A percentile compares a stretch with the other conserved stretches of the same genome.
phyloP scores from a whole-genome alignment of 441 rosid species.

The Pelargonium exstipulatum region DNA sequence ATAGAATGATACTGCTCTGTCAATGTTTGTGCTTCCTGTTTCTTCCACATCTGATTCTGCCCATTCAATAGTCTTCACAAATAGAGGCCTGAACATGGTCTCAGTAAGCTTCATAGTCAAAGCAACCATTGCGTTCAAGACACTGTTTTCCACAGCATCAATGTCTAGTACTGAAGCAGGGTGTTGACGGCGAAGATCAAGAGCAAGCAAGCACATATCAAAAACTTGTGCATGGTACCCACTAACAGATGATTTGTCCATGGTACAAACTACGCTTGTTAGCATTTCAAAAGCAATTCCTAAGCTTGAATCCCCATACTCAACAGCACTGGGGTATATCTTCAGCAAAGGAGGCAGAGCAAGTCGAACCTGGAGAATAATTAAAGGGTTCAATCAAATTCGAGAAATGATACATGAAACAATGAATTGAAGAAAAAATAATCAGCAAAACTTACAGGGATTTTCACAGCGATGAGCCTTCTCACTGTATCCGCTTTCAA shows the following conservation, averaged over 20 bases:
- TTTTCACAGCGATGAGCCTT: conserved; percentile 59
- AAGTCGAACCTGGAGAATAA: conserved; percentile 68
- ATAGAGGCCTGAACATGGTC: conserved; percentile 89
- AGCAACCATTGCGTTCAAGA: conserved; percentile 49
- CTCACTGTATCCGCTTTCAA: conserved; percentile 62
- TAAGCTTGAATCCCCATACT: conserved; percentile 70
- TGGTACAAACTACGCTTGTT: conserved; percentile 47
- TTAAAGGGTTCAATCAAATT: conserved; percentile 17
- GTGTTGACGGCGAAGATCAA: conserved; percentile 77
- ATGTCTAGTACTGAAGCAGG: conserved; percentile 54
- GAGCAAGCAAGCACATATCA: conserved; percentile 75
- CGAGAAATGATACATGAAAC: neutral
- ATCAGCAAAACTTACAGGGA: conserved; percentile 59
- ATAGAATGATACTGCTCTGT: conserved; percentile 75
- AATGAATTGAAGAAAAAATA: neutral
- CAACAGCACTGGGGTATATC: conserved; percentile 57
- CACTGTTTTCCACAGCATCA: conserved; percentile 60
- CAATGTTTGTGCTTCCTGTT: conserved; percentile 35
- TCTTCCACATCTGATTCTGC: conserved; percentile 62
- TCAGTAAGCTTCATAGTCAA: conserved; percentile 95
- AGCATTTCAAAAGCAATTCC: conserved; percentile 75
- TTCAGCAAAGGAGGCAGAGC: conserved; percentile 72
- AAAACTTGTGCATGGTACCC: conserved; percentile 61
- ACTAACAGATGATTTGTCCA: conserved; percentile 73
- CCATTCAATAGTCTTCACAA: conserved; percentile 79